Evolutionary conservation across 495 filamentous ascomycete genomes (phyloP).

Genomic region (Penicillium subrubescens): DNA sequence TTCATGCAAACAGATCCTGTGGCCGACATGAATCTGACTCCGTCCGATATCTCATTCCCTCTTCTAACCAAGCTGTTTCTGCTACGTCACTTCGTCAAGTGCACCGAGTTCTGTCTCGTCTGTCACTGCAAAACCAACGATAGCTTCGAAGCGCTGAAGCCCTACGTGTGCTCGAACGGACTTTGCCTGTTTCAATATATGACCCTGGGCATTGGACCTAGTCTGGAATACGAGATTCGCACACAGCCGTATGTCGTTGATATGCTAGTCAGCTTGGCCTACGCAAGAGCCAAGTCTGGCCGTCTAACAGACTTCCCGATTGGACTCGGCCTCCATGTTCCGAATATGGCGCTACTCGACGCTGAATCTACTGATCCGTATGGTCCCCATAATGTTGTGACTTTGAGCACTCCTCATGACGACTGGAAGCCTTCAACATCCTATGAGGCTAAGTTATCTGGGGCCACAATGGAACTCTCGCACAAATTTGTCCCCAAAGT

Average conservation of each 20-base stretch:
- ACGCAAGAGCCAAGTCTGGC: conserved; percentile 52
- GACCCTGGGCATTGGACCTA: conserved; percentile 81
- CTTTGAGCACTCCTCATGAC: neutral
- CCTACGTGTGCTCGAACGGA: conserved; percentile 80
- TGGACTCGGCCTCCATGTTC: conserved; percentile 71
- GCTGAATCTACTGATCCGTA: neutral
- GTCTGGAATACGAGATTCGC: conserved; percentile 81
- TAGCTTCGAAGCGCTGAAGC: conserved; percentile 83
- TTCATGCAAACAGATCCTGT: conserved; percentile 58
- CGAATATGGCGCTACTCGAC: conserved; percentile 23
- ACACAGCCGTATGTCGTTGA: conserved; percentile 85
- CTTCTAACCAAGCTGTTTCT: conserved; percentile 79
- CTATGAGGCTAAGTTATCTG: conserved; percentile 26
- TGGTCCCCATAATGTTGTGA: neutral
- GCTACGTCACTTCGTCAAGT: conserved; percentile 76
- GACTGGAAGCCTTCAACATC: neutral
- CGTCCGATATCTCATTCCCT: conserved; percentile 58
- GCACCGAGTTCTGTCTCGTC: conserved; percentile 85
- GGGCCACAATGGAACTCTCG: conserved; percentile 44
- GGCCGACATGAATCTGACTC: conserved; percentile 14
- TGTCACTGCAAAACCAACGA: conserved; percentile 75
- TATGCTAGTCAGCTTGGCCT: conserved; percentile 81
- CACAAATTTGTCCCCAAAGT: conserved; percentile 36
- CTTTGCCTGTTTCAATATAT: conserved; percentile 93
- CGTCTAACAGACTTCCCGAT: conserved; percentile 63